Base-by-base conservation (phyloP, 1,284 basidiomycete species). In the Xanthoconium separans region DNA sequence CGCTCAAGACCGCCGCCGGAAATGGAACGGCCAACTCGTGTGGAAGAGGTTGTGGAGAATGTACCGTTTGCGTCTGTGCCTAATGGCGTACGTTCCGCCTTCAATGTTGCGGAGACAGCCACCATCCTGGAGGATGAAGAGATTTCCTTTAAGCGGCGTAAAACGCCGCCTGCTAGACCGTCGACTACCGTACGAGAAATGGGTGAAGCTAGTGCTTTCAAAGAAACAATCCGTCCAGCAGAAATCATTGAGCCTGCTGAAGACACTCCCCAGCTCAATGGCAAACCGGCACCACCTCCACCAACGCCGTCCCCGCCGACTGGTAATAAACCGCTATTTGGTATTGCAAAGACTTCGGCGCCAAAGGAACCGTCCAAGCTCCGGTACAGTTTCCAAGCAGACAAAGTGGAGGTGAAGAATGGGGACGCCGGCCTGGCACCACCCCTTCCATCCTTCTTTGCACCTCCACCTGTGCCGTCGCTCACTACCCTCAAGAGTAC, bases 321-420 rank as follows among this genome's bases (percentile, higher is more conserved):
- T 27, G 54, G 51, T 43, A 56, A 59, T 12, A 75, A 70, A 48
- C 39, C 70, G 4, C 20, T 62, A 15, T 70, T 69, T 53, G 61
- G 65, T 41, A 18, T 13, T 30, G 36, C 60, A 12, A 81, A 77
- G 63, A 73, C 75, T 3, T 76, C 81, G 18, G 75, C 77, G 20
- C 87, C 87, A 1, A 85, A 82, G 62, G 84, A 85, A 45, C 87
- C 87, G 1, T 89, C 87, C 55, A 89, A 88, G 64, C 73, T 89
- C 47, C 79, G 87, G 30, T 84, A 77, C 57, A 86, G 84, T 61
- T 80, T 84, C 65, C 77, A 81, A 47, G 74, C 73, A 6, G 74
- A 77, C 53, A 71, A 72, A 60, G 58, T 68, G 24, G 62, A 65
- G 56, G 55, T 70, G 24, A 59, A 60, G 54, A 47, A 55, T 31